A percentile compares a stretch with the other conserved stretches of the same genome.
phyloP scores from a whole-genome alignment of 805 yeast genomes.

The Vanderwaltozyma tropicalis region DNA sequence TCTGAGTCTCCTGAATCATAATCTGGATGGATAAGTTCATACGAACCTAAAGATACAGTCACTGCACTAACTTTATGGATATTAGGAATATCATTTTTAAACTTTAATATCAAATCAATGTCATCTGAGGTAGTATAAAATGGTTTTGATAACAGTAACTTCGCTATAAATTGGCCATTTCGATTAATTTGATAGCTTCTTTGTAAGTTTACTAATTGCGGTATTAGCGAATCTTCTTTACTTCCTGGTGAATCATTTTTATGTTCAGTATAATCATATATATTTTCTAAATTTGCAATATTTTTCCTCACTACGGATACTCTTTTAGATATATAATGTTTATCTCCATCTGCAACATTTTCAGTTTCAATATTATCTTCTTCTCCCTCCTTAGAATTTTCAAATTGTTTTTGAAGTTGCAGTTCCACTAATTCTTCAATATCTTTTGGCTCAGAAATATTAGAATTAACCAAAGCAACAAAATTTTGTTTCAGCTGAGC shows the following conservation, averaged over 20 bases:
- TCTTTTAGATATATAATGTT: constrained; percentile 3
- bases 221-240: constrained; percentile 7
- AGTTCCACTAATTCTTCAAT: constrained; percentile 23
- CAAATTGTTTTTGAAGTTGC: constrained; percentile 21
- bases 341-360: constrained; percentile 2
- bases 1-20: constrained; percentile 13
- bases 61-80: constrained; percentile 31
- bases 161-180: constrained; percentile 33
- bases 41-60: constrained; percentile 26
- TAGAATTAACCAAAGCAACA: constrained; percentile 12
- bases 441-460: constrained; percentile 12
- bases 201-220: constrained; percentile 24
- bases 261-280: background rate
- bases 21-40: constrained; percentile 29
- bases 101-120: constrained; percentile 32
- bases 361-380: background rate
- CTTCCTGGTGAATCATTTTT: background rate
- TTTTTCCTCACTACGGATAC: constrained; percentile 9
- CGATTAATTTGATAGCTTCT: constrained; percentile 33
- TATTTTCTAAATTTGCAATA: constrained; percentile 9
- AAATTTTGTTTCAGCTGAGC: constrained; percentile 15
- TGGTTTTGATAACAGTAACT: constrained; percentile 31
- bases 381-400: constrained; percentile 2
- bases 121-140: constrained; percentile 38
- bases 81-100: constrained; percentile 18